Percentiles rank a stretch among this genome's conserved stretches.
These are phyloP conservation scores for button mushroom (Agaricus bisporus) DNA, from an alignment of 768 basidiomycete species.

Conservation along the genomic window DNA sequence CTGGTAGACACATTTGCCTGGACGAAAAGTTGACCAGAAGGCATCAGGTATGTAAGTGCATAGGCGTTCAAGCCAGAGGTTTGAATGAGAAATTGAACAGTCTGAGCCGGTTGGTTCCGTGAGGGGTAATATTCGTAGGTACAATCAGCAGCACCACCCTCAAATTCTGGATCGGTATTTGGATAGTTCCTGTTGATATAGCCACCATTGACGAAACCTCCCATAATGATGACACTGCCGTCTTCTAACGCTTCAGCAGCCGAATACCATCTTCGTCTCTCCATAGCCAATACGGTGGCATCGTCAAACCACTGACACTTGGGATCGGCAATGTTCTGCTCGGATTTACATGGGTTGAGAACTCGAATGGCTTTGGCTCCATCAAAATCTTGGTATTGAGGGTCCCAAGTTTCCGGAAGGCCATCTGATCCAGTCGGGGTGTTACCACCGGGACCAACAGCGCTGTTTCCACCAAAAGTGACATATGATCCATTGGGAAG, in stretches of 20 bases:
- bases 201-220: constrained; percentile 73
- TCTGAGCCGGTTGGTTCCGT: constrained; percentile 36
- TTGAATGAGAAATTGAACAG: constrained; percentile 61
- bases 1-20: constrained; percentile 79
- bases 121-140: constrained; percentile 82
- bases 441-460: constrained; percentile 59
- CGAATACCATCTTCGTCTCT: constrained; percentile 73
- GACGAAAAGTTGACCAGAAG: constrained; percentile 72
- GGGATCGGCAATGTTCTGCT: constrained; percentile 39
- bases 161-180: constrained; percentile 48
- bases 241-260: constrained; percentile 69
- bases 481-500: constrained; percentile 73
- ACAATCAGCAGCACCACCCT: constrained; percentile 70
- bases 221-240: constrained; percentile 75
- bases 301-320: constrained; percentile 74
- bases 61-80: constrained; percentile 82
- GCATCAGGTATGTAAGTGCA: constrained; percentile 66
- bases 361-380: constrained; percentile 77
- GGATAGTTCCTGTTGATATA: constrained; percentile 76
- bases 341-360: constrained; percentile 63
- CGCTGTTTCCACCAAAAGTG: constrained; percentile 76
- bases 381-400: constrained; percentile 73
- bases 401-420: constrained; percentile 50
- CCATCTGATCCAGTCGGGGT: constrained; percentile 40
- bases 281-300: constrained; percentile 53